Conservation (phyloP, 257 asterid species). For the Craterostigma plantagineum region DNA sequence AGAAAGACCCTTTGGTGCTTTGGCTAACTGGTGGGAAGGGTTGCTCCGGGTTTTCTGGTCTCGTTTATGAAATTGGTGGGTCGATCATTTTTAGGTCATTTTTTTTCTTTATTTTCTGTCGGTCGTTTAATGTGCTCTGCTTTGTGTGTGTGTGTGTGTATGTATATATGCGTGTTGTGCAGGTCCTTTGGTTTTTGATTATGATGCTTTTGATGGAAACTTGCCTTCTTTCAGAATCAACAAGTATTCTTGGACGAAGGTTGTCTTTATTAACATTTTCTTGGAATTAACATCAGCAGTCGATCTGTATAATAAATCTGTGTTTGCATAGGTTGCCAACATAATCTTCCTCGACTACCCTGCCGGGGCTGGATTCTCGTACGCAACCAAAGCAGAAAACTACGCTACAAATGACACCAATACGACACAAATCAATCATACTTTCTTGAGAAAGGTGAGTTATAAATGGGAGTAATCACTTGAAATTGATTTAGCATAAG, state of each 20-base stretch:
- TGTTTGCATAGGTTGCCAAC: slow-evolving; percentile 15
- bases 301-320: background rate
- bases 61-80: slow-evolving; percentile 15
- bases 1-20: slow-evolving; percentile 14
- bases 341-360: slow-evolving; percentile 36
- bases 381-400: slow-evolving; percentile 13
- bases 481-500: background rate
- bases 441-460: slow-evolving; percentile 23
- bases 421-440: slow-evolving; percentile 7
- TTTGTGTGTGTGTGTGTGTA: background rate
- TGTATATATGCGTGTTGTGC: too few species aligned
- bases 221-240: background rate
- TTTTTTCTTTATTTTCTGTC: background rate
- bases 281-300: background rate
- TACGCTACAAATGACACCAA: slow-evolving; percentile 14
- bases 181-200: background rate
- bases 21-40: slow-evolving; percentile 27
- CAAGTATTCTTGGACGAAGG: background rate
- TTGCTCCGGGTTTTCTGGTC: slow-evolving; percentile 13
- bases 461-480: background rate
- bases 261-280: background rate
- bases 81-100: background rate
- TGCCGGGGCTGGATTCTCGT: slow-evolving; percentile 35
- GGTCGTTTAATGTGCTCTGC: background rate
- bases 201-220: background rate